Evolutionary conservation across 1,139 yeast species (phyloP).

Genomic region (Entelexis paramagnoliae): DNA sequence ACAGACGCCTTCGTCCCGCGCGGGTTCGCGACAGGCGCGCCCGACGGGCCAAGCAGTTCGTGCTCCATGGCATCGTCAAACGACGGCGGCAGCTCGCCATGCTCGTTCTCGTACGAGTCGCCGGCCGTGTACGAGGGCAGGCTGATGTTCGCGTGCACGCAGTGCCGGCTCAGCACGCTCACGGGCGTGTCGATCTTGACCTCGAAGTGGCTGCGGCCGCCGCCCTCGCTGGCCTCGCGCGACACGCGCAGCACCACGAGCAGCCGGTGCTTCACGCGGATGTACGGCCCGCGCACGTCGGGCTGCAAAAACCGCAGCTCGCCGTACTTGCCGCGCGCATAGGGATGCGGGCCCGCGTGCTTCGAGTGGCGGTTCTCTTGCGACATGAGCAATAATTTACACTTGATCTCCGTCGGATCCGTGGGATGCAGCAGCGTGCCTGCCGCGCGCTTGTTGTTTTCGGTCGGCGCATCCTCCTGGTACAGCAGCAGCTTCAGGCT

Average conservation of each 20-base stretch:
- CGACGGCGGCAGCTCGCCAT: constrained; percentile 26
- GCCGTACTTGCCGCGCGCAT: constrained; percentile 23
- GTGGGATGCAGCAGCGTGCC: constrained; percentile 21
- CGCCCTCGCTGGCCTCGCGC: constrained; percentile 46
- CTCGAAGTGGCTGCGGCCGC: constrained; percentile 64
- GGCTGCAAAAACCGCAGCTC: constrained; percentile 41
- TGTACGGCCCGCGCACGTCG: constrained; percentile 57
- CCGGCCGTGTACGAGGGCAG: constrained; percentile 39
- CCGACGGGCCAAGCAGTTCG: constrained; percentile 21
- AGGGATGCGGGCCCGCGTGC: constrained; percentile 21
- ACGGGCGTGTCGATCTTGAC: constrained; percentile 85
- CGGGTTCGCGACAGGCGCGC: constrained; percentile 10
- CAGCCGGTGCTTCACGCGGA: constrained; percentile 62
- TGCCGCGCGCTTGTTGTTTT: constrained; percentile 3
- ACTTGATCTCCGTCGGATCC: constrained; percentile 20
- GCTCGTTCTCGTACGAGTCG: constrained; percentile 5
- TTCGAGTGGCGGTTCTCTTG: constrained; percentile 15
- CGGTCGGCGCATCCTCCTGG: constrained; percentile 27
- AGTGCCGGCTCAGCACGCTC: constrained; percentile 57
- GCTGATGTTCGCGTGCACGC: constrained; percentile 56
- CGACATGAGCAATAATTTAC: constrained; percentile 25
- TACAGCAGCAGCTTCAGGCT: constrained; percentile 27
- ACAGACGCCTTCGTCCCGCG: constrained; percentile 13
- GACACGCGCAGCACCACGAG: constrained; percentile 74
- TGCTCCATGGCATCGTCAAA: constrained; percentile 29